Conservation (phyloP, 2,329 filamentous ascomycete species). For the Sarocladiaceae sp. region DNA sequence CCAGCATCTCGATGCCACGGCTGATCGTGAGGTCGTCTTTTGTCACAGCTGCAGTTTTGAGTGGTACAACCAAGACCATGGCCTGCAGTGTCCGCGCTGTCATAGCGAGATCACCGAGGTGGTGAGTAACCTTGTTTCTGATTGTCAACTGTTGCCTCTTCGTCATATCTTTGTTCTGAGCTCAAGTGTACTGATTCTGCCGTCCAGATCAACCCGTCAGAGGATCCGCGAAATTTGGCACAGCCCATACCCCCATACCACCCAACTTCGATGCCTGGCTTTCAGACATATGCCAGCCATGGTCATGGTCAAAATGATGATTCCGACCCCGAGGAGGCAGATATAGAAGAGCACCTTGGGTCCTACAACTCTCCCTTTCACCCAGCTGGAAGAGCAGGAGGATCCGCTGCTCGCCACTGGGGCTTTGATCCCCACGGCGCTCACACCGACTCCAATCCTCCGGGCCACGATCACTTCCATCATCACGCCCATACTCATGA, state of each 20-base stretch:
- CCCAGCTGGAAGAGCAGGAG: background rate
- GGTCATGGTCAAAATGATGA: conserved; percentile 28
- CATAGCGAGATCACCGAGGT: conserved; percentile 77
- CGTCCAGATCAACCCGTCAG: conserved; percentile 46
- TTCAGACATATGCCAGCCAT: conserved; percentile 22
- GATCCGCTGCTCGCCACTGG: conserved; percentile 18
- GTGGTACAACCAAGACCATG: conserved; percentile 69
- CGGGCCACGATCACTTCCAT: conserved; percentile 9
- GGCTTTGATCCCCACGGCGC: conserved; percentile 23
- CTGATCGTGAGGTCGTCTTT: conserved; percentile 65
- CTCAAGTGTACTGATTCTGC: too few relatives aligned
- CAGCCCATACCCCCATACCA: conserved; percentile 12
- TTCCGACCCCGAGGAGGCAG: conserved; percentile 53
- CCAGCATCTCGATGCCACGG: conserved; percentile 42
- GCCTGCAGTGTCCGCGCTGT: conserved; percentile 70
- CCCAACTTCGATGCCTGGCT: conserved; percentile 20
- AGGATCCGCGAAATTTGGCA: conserved; percentile 52
- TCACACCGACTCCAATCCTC: conserved; percentile 24
- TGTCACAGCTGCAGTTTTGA: conserved; percentile 78
- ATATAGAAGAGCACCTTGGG: conserved; percentile 46
- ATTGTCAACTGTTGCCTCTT: conserved; percentile 10
- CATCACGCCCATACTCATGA: background rate
- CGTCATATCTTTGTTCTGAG: conserved; percentile 15
- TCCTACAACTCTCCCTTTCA: conserved; percentile 33
- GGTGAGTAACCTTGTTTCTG: conserved; percentile 44